These are phyloP conservation scores for Metschnikowia anglica DNA, from an alignment of 805 yeast species.

Conservation along the genomic window DNA sequence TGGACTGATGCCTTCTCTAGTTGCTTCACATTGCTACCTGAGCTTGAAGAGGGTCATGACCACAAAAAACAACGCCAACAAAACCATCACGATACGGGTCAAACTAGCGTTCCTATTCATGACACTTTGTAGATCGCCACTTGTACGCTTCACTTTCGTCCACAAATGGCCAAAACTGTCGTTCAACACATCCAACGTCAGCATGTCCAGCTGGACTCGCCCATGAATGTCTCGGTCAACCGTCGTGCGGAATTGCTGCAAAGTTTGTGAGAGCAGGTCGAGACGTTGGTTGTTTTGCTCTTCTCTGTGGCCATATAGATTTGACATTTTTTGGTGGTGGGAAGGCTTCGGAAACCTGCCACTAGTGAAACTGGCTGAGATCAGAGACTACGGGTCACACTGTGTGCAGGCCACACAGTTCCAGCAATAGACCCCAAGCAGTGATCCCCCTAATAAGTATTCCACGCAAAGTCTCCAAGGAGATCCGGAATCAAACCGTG, in stretches of 20 bases:
- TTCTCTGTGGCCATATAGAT: slow-evolving; percentile 41
- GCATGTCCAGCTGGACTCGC: slow-evolving; percentile 39
- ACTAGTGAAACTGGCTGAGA: too few species aligned
- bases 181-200: slow-evolving; percentile 37
- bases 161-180: slow-evolving; percentile 40
- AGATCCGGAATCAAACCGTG: too few species aligned
- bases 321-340: slow-evolving; percentile 16
- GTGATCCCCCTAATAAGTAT: too few species aligned
- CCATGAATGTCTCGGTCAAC: slow-evolving; percentile 45
- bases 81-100: slow-evolving; percentile 36
- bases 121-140: slow-evolving; percentile 40
- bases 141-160: slow-evolving; percentile 39
- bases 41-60: slow-evolving; percentile 42
- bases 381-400: too few species aligned
- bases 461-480: too few species aligned
- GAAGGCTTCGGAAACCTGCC: too few species aligned
- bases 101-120: slow-evolving; percentile 44
- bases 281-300: slow-evolving; percentile 43
- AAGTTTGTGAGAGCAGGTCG: slow-evolving; percentile 43
- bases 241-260: slow-evolving; percentile 42
- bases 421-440: too few species aligned
- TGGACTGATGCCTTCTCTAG: too few species aligned
- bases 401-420: slow-evolving; percentile 1
- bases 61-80: slow-evolving; percentile 34
- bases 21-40: slow-evolving; percentile 15